Evolutionary conservation across 1,284 basidiomycete species (phyloP).

Genomic region (Ceratobasidium sp.): DNA sequence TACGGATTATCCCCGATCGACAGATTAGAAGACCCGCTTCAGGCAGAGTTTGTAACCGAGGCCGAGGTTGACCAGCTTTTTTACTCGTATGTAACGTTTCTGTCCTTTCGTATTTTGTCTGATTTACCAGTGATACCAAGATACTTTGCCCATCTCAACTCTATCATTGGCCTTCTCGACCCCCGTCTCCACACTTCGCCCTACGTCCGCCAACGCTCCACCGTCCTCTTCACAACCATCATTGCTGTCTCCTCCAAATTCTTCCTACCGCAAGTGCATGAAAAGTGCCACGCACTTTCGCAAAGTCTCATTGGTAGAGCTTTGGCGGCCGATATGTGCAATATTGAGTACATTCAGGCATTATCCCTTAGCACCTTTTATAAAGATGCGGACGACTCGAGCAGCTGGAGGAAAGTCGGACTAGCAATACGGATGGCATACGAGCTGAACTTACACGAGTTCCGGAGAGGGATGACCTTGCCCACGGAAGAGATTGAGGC

Average conservation of each 20-base stretch:
- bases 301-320: conserved; percentile 55
- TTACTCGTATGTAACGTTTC: conserved; percentile 49
- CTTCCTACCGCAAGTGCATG: conserved; percentile 53
- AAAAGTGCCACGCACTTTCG: conserved; percentile 50
- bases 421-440: conserved; percentile 53
- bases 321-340: conserved; percentile 53
- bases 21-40: conserved; percentile 49
- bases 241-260: conserved; percentile 55
- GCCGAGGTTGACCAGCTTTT: conserved; percentile 51
- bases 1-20: conserved; percentile 30
- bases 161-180: conserved; percentile 52
- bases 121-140: not conserved
- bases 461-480: conserved; percentile 47
- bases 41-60: conserved; percentile 49
- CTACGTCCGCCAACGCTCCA: conserved; percentile 51
- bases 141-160: conserved; percentile 46
- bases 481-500: conserved; percentile 49
- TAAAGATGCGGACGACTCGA: conserved; percentile 55
- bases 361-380: conserved; percentile 55
- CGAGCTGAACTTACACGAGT: conserved; percentile 53
- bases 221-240: conserved; percentile 57
- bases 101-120: not conserved
- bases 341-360: conserved; percentile 56
- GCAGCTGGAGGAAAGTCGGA: conserved; percentile 52
- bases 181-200: conserved; percentile 53